Conservation (phyloP, 2,329 filamentous ascomycete genomes). For the Ascosphaera acerosa region DNA sequence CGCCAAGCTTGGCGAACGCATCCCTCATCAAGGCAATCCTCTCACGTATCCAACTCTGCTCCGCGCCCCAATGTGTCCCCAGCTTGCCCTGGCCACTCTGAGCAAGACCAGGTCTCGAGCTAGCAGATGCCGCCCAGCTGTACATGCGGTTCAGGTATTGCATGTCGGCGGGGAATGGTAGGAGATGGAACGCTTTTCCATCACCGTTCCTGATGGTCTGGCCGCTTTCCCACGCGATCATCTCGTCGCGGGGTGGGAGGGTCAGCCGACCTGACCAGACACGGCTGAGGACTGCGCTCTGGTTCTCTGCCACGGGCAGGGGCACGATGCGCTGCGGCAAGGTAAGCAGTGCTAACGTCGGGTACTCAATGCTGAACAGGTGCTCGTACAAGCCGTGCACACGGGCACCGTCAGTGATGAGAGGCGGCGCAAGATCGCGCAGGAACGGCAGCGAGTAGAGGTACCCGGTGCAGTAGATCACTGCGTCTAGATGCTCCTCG, state of each 20-base stretch:
- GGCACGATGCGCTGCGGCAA: slow-evolving; percentile 71
- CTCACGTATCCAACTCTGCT: slow-evolving; percentile 45
- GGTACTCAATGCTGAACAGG: slow-evolving; percentile 47
- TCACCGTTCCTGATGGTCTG: slow-evolving; percentile 19
- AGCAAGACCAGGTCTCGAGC: slow-evolving; percentile 14
- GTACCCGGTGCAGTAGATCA: slow-evolving; percentile 79
- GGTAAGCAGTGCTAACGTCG: slow-evolving; percentile 52
- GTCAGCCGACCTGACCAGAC: slow-evolving; percentile 46
- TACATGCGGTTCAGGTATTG: slow-evolving; percentile 22
- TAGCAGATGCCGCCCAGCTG: slow-evolving; percentile 17
- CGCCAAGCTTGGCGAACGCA: slow-evolving; percentile 41
- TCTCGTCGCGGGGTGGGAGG: slow-evolving; percentile 36
- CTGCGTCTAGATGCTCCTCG: slow-evolving; percentile 42
- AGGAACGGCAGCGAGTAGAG: slow-evolving; percentile 63
- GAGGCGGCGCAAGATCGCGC: slow-evolving; percentile 22
- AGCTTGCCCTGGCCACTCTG: slow-evolving; percentile 32
- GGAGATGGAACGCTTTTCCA: slow-evolving; percentile 27
- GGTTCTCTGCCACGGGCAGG: slow-evolving; percentile 55
- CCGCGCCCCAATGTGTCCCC: slow-evolving; percentile 45
- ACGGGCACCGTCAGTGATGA: slow-evolving; percentile 43
- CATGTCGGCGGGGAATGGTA: slow-evolving; percentile 24
- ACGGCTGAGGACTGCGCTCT: slow-evolving; percentile 50
- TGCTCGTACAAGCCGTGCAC: slow-evolving; percentile 56
- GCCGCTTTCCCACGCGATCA: slow-evolving; percentile 40
- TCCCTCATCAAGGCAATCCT: slow-evolving; percentile 44